Conservation (phyloP, 2,329 filamentous ascomycete species). For the Calonectria montana region DNA sequence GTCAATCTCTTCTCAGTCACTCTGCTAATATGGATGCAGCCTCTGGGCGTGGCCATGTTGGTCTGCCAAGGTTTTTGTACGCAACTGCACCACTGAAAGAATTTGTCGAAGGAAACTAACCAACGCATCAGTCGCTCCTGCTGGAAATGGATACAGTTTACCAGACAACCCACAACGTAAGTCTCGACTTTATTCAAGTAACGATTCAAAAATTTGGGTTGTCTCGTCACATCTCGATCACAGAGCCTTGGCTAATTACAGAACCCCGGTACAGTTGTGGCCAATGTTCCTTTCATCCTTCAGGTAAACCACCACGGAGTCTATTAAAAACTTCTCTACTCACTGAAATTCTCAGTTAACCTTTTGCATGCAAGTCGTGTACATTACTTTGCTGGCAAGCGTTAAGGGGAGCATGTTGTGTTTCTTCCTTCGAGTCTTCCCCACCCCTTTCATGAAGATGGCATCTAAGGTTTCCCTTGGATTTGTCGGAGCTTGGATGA, state of each 20-base stretch:
- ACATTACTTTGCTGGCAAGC: slow-evolving; percentile 38
- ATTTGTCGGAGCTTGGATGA: slow-evolving; percentile 55
- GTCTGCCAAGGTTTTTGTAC: slow-evolving; percentile 42
- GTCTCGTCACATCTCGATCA: too few species aligned
- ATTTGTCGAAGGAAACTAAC: neutral
- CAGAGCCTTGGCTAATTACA: neutral
- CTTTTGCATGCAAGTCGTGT: slow-evolving; percentile 42
- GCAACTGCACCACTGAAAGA: neutral
- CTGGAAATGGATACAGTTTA: slow-evolving; percentile 40
- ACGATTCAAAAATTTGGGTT: neutral
- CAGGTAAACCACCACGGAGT: slow-evolving; percentile 27
- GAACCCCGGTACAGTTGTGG: slow-evolving; percentile 22
- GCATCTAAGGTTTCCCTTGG: slow-evolving; percentile 46
- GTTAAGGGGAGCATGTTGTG: slow-evolving; percentile 43
- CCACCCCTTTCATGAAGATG: slow-evolving; percentile 38
- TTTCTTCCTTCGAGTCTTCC: slow-evolving; percentile 45
- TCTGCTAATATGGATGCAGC: slow-evolving; percentile 32
- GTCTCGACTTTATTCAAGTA: neutral
- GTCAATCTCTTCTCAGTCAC: too few species aligned
- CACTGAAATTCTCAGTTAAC: slow-evolving; percentile 27
- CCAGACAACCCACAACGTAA: slow-evolving; percentile 30
- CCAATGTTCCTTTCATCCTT: slow-evolving; percentile 42
- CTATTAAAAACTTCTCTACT: neutral
- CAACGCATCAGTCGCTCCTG: slow-evolving; percentile 30
- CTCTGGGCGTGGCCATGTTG: slow-evolving; percentile 42